Evolutionary conservation across 2,329 filamentous ascomycete species (phyloP).

Genomic region (Alternaria gaisen): DNA sequence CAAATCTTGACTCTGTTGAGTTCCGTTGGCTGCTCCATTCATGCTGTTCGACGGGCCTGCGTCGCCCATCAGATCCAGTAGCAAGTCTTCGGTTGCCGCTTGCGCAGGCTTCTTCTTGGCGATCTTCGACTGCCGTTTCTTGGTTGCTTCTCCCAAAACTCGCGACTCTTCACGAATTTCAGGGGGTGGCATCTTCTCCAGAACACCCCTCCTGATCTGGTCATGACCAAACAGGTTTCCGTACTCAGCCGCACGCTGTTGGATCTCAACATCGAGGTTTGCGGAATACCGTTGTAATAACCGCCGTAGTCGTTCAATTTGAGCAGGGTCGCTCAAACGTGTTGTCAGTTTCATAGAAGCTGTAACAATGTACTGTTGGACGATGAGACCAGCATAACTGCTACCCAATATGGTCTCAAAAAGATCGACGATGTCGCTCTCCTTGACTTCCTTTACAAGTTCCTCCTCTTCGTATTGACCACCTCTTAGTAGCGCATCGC

Average conservation of each 20-base stretch:
- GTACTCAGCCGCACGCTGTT: conserved; percentile 95
- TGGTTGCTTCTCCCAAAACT: conserved; percentile 80
- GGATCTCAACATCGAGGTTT: conserved; percentile 92
- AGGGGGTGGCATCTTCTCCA: conserved; percentile 97
- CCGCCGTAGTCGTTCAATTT: conserved; percentile 84
- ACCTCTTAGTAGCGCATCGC: conserved; percentile 85
- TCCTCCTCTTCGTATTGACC: conserved; percentile 96
- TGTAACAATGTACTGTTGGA: conserved; percentile 95
- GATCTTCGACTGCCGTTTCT: conserved; percentile 62
- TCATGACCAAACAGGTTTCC: conserved; percentile 93
- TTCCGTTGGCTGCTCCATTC: conserved; percentile 64
- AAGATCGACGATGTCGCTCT: conserved; percentile 91
- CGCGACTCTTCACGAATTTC: conserved; percentile 96
- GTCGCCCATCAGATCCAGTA: conserved; percentile 92
- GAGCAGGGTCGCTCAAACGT: conserved; percentile 80
- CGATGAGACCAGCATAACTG: conserved; percentile 88
- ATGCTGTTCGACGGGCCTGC: conserved; percentile 65
- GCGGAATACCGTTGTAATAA: conserved; percentile 81
- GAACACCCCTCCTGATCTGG: conserved; percentile 83
- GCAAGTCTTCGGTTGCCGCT: conserved; percentile 87
- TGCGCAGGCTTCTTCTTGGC: conserved; percentile 76
- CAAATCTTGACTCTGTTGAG: conserved; percentile 77
- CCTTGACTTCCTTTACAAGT: conserved; percentile 80
- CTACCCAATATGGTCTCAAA: conserved; percentile 92
- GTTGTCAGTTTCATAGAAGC: conserved; percentile 95